Base-by-base conservation (phyloP, 1,284 basidiomycete species). In the Athelia psychrophila region DNA sequence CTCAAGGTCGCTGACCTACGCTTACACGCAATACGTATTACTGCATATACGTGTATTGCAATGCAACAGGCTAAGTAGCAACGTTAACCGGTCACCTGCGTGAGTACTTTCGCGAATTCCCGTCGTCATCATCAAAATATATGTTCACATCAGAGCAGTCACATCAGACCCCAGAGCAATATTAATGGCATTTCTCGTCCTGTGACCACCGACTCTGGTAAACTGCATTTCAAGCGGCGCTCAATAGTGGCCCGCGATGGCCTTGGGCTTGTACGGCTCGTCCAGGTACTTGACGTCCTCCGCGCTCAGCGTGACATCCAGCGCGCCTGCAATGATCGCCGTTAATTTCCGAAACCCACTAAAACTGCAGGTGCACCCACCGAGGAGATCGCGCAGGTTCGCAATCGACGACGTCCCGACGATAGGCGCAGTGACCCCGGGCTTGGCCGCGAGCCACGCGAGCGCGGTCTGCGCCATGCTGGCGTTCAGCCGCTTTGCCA, bases 391-490 rank as follows among this genome's bases (percentile, higher is more conserved):
- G 49, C 63, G 56, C n/a, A 75, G 60, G 58, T 74, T 74, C 48
- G 67, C 56, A 16, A 75, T 51, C 36, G 60, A 73, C 12, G 71
- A 75, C 24, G 70, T 70, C 25, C 75, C 74, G 19, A 75, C 63
- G 51, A 76, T 73, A n/a, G 74, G 74, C 16, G 72, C 72, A 23
- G 68, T 64, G 19, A 75, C 68, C 22, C 52, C 42, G 67, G 64
- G n/a, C 25, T 46, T 46, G 10, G 16, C 9, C 44, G 24, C 24
- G 8, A 56, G 55, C 76, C 75, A 78, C 9, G 73, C 74, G 3
- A 71, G 51, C 6, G 71, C 66, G 23, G 76, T 60, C 52, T 76
- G 73, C 2, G 75, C 69, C 75, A 77, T 77, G 42, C 60, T 62
- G 35, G 71, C 53, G 9, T 67, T 67, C 40, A 60, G 59, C 60